Evolutionary conservation across 2,329 filamentous ascomycete genomes (phyloP), one percentile per base, ranked within the genome.

Genomic region (Orbilia blumenaviensis): DNA sequence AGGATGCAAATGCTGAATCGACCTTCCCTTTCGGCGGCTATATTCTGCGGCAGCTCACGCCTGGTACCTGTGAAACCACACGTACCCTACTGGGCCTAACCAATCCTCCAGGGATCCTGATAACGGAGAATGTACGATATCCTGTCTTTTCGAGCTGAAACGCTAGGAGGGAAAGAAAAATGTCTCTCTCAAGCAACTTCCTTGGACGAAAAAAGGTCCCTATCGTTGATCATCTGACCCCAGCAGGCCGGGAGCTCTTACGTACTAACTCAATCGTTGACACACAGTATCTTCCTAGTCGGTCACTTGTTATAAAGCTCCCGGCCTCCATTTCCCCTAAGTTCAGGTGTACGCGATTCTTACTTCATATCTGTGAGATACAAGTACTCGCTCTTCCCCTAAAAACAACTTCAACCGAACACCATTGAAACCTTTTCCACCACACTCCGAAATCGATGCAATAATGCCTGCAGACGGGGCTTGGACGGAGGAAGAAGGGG

Each of bases 391-490:
- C 44, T 44, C n/a, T 67, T 62, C 62, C 69, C 50, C 62, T 75
- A 75, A 75, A 60, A 41, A 62, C 71, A 75, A 67, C 63, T 75
- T 75, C 71, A 63, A 75, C 71, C 71, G 71, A 75, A 56, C 25
- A 52, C 42, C 66, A 27, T 54, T 52, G 63, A 73, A 66, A 73
- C 68, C 60, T 66, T 41, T 41, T 41, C 48, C 32, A 32, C 56
- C 61, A 66, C 41, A 32, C 56, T 42, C n/a, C 52, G 32, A 38
- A 41, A 56, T 38, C 52, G 52, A 56, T 38, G 50, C 50, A 56
- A 60, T 73, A 41, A 66, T 64, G 68, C 48, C 60, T 34, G 46
- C 60, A 32, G 25, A 50, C 52, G 50, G 56, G 66, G 38, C 32
- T 36, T 44, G 66, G 23, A n/a, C n/a, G n/a, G n/a, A 10, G 23